Evolutionary conservation across 208 protist species (phyloP).

Genomic region (Trypanosoma vivax): DNA sequence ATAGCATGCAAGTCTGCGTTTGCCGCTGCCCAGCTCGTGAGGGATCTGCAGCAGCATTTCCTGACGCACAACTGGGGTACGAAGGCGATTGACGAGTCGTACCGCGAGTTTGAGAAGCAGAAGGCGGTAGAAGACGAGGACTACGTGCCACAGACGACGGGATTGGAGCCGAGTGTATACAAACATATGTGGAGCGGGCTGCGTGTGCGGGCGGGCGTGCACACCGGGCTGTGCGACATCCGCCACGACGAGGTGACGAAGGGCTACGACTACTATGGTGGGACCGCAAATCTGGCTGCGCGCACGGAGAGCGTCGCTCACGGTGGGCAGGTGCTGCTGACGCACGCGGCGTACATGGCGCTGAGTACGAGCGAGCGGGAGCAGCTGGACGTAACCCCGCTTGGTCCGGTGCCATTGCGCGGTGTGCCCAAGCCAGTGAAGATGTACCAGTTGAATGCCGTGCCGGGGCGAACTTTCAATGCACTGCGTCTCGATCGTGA

Average conservation of each 20-base stretch:
- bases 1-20: background rate
- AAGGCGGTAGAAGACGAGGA: conserved; percentile 3
- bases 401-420: background rate
- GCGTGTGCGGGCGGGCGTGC: background rate
- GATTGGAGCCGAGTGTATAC: conserved; percentile 26
- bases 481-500: background rate
- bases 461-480: background rate
- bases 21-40: background rate
- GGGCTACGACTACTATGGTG: conserved; percentile 1
- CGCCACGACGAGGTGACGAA: conserved; percentile 5
- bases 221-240: conserved; percentile 5
- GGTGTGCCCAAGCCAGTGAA: background rate
- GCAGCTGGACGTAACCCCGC: background rate
- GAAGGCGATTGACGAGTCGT: conserved; percentile 22
- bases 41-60: conserved; percentile 37
- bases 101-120: conserved; percentile 19
- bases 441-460: conserved; percentile 1
- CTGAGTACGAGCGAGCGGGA: conserved; percentile 1
- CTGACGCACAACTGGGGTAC: conserved; percentile 9
- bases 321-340: conserved; percentile 1
- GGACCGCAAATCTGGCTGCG: background rate
- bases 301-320: conserved; percentile 1
- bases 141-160: conserved; percentile 18
- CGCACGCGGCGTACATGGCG: background rate
- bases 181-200: conserved; percentile 20